Evolutionary conservation across 2,329 filamentous ascomycete genomes (phyloP), one percentile per base, ranked within the genome.

Genomic region (Fusarium coffeatum): DNA sequence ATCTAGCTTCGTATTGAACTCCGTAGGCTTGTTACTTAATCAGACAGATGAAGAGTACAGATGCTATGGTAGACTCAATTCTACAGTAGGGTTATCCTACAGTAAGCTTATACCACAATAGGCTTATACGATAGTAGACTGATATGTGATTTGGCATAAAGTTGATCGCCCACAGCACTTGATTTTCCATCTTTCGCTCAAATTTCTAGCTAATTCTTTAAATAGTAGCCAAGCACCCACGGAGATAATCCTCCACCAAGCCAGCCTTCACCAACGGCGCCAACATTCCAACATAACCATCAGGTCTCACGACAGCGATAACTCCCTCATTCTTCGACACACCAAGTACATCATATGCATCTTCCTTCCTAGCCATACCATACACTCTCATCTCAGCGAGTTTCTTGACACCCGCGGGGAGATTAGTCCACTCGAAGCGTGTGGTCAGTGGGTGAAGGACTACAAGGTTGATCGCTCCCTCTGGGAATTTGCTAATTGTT

Each of bases 241-340:
- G 22, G 5, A 65, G 27, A 13, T 65, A 50, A 9, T 59, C 23
- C 22, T 47, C 25, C 1, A 59, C 45, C 5, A 12, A n/a, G 5
- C 3, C n/a, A 0, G 13, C 5, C 6, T 32, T 18, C 0, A 4
- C 15, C 16, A 65, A 10, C 25, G 41, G 20, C 2, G 62, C 51
- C 23, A 65, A 15, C 27, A 65, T 42, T 16, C 62, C 53, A 37
- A 65, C 27, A 12, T 65, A 65, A 1, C 62, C 62, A 42, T 65
- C 62, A 5, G 62, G 62, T 28, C 62, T 58, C 3, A 65, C 22
- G 28, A 65, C 60, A 13, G 59, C 40, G 3, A 65, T 42, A 0
- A 37, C 27, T 25, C 62, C 62, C 7, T 51, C 41, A 23, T 47
- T 32, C n/a, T 65, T 65, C 0, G 62, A 51, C 1, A 65, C 59